These are phyloP conservation scores for Salix arbutifolia DNA, from an alignment of 345 rosid species.

Conservation along the genomic window DNA sequence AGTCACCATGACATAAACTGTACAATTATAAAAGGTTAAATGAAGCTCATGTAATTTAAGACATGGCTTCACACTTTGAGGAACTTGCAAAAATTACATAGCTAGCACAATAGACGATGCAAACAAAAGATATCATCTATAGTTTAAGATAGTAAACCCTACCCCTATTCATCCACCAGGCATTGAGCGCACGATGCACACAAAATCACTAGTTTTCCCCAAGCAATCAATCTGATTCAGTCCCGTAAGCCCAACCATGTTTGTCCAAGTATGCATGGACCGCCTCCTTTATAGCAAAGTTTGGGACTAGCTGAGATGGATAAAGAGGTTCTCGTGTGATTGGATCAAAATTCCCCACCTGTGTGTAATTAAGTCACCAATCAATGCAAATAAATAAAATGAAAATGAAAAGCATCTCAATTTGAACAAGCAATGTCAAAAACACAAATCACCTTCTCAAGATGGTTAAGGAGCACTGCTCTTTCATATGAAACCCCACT, in stretches of 20 bases:
- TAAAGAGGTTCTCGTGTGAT: conserved; percentile 58
- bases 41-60: not conserved
- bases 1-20: not conserved
- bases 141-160: not conserved
- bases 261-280: conserved; percentile 65
- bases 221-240: conserved; percentile 11
- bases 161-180: not conserved
- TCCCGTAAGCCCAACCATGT: conserved; percentile 81
- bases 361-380: not conserved
- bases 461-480: conserved; percentile 79
- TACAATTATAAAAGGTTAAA: conserved; percentile 14
- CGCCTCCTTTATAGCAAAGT: conserved; percentile 86
- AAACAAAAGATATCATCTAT: not conserved
- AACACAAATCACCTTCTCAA: conserved; percentile 51
- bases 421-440: not conserved
- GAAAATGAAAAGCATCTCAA: not conserved
- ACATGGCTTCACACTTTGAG: not conserved
- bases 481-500: conserved; percentile 89
- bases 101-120: not conserved
- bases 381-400: not conserved
- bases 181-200: not conserved
- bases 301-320: conserved; percentile 53
- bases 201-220: not conserved
- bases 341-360: conserved; percentile 95
- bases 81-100: no score